These are phyloP conservation scores for Pseudogymnoascus sp. DNA, from an alignment of 2,329 filamentous ascomycete species.

Conservation along the genomic window DNA sequence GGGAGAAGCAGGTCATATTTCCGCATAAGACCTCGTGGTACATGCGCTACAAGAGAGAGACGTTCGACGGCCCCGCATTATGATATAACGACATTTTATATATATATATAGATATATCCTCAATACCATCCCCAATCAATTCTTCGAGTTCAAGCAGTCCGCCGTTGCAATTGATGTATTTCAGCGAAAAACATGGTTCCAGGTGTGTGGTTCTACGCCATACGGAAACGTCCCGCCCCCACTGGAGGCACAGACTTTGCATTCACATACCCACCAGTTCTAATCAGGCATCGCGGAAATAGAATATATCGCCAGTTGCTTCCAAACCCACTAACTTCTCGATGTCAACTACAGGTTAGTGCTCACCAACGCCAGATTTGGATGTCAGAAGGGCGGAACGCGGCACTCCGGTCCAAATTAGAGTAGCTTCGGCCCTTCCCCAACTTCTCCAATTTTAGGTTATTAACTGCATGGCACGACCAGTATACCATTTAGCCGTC, in stretches of 20 bases:
- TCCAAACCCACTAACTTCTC: not conserved
- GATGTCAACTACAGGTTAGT: not conserved
- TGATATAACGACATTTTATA: constrained; percentile 14
- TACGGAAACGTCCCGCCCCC: not conserved
- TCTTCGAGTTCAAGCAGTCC: not conserved
- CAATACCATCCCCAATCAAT: not conserved
- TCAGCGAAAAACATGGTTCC: not conserved
- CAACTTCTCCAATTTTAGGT: not conserved
- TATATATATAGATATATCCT: not conserved
- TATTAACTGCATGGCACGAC: not conserved
- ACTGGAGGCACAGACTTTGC: not conserved
- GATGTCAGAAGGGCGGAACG: not conserved
- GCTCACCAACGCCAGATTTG: not conserved
- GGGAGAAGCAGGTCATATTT: constrained; percentile 77
- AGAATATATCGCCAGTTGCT: not conserved
- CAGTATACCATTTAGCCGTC: not conserved
- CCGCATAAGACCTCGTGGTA: constrained; percentile 89
- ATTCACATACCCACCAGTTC: not conserved
- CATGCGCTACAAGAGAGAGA: constrained; percentile 70
- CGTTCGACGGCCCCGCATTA: constrained; percentile 61
- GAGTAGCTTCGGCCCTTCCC: not conserved
- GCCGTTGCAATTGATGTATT: not conserved
- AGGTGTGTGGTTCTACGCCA: not conserved
- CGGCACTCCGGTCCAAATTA: not conserved
- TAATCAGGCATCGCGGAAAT: not conserved